These are phyloP conservation scores for Candida odintsovae DNA, from an alignment of 805 yeast genomes.

Conservation along the genomic window DNA sequence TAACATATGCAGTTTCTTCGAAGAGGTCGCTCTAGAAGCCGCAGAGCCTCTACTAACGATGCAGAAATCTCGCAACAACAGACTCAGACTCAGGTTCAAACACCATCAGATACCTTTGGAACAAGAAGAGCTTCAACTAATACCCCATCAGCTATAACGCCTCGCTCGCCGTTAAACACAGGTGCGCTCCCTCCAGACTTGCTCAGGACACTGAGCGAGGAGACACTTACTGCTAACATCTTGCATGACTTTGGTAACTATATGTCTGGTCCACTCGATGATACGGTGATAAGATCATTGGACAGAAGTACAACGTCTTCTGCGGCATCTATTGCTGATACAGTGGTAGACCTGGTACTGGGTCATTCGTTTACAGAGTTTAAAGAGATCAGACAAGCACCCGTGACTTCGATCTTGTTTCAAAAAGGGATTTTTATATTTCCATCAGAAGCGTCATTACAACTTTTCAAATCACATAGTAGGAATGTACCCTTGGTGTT, in stretches of 20 bases:
- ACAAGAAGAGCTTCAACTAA: not conserved
- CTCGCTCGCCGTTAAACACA: not conserved
- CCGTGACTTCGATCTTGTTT: conserved; percentile 27
- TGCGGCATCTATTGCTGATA: conserved; percentile 3
- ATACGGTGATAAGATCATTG: not conserved
- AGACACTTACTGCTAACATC: not conserved
- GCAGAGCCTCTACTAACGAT: not conserved
- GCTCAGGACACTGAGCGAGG: not conserved
- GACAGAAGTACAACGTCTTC: not conserved
- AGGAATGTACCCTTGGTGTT: conserved; percentile 21
- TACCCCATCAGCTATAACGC: no score
- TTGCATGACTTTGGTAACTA: not conserved
- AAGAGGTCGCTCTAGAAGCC: not conserved
- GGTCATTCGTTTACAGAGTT: conserved; percentile 20
- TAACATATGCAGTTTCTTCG: not conserved
- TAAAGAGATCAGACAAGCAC: conserved; percentile 25
- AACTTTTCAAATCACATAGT: conserved; percentile 21
- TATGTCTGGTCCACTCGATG: not conserved
- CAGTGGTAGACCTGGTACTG: conserved; percentile 19
- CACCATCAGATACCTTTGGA: not conserved
- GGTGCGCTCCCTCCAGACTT: not conserved
- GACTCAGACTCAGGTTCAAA: no score
- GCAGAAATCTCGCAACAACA: not conserved
- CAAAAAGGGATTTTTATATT: conserved; percentile 34
- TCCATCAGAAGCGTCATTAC: conserved; percentile 29